A percentile compares a stretch with the other conserved stretches of the same genome.
phyloP scores from a whole-genome alignment of 2,329 filamentous ascomycete species.

The Didymella exigua region DNA sequence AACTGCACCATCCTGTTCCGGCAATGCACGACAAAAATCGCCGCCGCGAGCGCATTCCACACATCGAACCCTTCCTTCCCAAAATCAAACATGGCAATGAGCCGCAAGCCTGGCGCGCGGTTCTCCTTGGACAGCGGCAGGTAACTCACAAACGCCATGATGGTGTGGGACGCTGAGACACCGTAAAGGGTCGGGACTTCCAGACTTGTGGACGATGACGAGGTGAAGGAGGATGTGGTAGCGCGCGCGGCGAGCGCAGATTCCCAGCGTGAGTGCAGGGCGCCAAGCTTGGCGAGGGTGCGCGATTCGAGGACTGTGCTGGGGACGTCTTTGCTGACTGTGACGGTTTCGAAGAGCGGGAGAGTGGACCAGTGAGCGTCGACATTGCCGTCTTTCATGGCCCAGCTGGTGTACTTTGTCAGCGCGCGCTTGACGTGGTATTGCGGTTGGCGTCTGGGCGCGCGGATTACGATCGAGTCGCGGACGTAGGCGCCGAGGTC shows the following conservation, averaged over 20 bases:
- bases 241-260: slow-evolving; percentile 40
- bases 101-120: slow-evolving; percentile 38
- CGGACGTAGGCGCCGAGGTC: slow-evolving; percentile 58
- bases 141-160: slow-evolving; percentile 60
- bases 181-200: slow-evolving; percentile 59
- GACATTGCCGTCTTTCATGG: slow-evolving; percentile 56
- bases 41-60: slow-evolving; percentile 64
- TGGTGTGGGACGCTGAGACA: slow-evolving; percentile 59
- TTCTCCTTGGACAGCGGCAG: slow-evolving; percentile 43
- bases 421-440: slow-evolving; percentile 52
- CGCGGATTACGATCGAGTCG: slow-evolving; percentile 53
- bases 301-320: slow-evolving; percentile 49
- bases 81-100: slow-evolving; percentile 61
- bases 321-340: slow-evolving; percentile 48
- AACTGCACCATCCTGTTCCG: slow-evolving; percentile 57
- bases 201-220: slow-evolving; percentile 9
- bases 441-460: slow-evolving; percentile 44
- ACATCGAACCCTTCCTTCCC: slow-evolving; percentile 60
- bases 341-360: slow-evolving; percentile 55
- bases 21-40: slow-evolving; percentile 61
- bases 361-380: slow-evolving; percentile 43
- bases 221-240: neutral
- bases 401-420: slow-evolving; percentile 60
- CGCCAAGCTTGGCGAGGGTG: slow-evolving; percentile 52
- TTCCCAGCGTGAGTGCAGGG: slow-evolving; percentile 52